Conservation (phyloP, 2,329 filamentous ascomycete genomes). For the Fusarium incarnatum region DNA sequence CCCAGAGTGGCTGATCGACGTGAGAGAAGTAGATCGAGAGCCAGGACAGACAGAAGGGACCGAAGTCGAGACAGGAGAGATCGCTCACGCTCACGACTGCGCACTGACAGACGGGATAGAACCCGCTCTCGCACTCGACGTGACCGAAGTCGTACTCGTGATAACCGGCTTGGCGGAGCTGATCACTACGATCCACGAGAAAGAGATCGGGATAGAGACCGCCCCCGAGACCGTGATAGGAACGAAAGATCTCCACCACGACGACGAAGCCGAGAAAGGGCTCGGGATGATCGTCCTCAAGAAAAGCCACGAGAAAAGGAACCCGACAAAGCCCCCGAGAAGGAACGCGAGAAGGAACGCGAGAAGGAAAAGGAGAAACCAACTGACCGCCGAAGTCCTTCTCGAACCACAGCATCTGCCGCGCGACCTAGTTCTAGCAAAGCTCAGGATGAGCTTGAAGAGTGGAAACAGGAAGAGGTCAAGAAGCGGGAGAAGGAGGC, state of each 20-base stretch:
- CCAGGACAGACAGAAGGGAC: slow-evolving; percentile 43
- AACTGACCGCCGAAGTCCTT: slow-evolving; percentile 58
- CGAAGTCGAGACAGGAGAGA: slow-evolving; percentile 49
- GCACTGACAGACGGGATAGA: slow-evolving; percentile 48
- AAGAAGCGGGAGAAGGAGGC: slow-evolving; percentile 72
- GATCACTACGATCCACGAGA: slow-evolving; percentile 53
- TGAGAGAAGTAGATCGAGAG: slow-evolving; percentile 50
- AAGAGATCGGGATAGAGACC: slow-evolving; percentile 46
- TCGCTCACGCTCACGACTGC: slow-evolving; percentile 46
- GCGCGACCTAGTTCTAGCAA: slow-evolving; percentile 55
- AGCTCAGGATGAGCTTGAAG: slow-evolving; percentile 63
- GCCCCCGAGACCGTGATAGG: slow-evolving; percentile 42
- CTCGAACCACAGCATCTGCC: slow-evolving; percentile 55
- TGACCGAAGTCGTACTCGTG: slow-evolving; percentile 49
- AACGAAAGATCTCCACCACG: slow-evolving; percentile 42
- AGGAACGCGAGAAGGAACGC: slow-evolving; percentile 25
- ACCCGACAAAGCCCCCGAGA: slow-evolving; percentile 29
- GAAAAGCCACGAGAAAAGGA: slow-evolving; percentile 40
- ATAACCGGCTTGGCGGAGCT: slow-evolving; percentile 39
- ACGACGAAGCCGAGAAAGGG: slow-evolving; percentile 46
- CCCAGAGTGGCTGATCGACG: slow-evolving; percentile 47
- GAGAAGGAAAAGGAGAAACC: slow-evolving; percentile 37
- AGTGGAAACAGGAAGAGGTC: slow-evolving; percentile 71
- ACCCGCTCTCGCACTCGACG: slow-evolving; percentile 49
- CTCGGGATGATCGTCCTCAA: slow-evolving; percentile 40